Conservation (phyloP, 73 alveolate genomes). For the Paramecium sexaurelia region DNA sequence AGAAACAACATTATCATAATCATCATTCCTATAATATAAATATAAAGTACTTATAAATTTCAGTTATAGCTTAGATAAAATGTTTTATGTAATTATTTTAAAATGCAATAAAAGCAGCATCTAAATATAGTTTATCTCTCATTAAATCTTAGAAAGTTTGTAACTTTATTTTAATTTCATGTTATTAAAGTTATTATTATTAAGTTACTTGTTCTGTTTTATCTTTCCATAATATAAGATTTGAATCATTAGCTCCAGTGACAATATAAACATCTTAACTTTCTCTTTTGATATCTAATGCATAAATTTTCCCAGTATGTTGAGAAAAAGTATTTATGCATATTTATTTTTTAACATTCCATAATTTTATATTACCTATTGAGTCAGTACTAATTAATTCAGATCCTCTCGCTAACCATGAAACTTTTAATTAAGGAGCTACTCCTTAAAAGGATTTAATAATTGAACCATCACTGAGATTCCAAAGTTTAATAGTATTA, state of each 20-base stretch:
- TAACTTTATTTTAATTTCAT: slow-evolving; percentile 79
- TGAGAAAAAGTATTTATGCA: slow-evolving; percentile 89
- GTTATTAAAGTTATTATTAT: slow-evolving; percentile 78
- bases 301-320: slow-evolving; percentile 97
- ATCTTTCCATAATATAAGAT: slow-evolving; percentile 91
- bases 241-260: slow-evolving; percentile 97
- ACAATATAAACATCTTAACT: slow-evolving; percentile 69
- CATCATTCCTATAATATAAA: background rate
- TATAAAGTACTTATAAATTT: slow-evolving; percentile 69
- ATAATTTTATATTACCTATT: slow-evolving; percentile 90
- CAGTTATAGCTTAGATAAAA: slow-evolving; percentile 78
- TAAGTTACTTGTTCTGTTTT: slow-evolving; percentile 84
- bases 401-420: slow-evolving; percentile 86
- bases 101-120: slow-evolving; percentile 93
- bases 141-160: slow-evolving; percentile 84
- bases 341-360: slow-evolving; percentile 93
- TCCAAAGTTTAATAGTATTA: slow-evolving; percentile 91
- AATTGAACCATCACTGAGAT: slow-evolving; percentile 84
- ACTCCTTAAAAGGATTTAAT: slow-evolving; percentile 90
- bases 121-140: slow-evolving; percentile 80
- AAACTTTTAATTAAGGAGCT: slow-evolving; percentile 66
- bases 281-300: slow-evolving; percentile 74
- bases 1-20: background rate
- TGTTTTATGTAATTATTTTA: slow-evolving; percentile 83
- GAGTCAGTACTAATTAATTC: slow-evolving; percentile 88